Evolutionary conservation across 2,329 filamentous ascomycete genomes (phyloP), one percentile per base, ranked within the genome.

Genomic region (Hyphodiscus sp.): DNA sequence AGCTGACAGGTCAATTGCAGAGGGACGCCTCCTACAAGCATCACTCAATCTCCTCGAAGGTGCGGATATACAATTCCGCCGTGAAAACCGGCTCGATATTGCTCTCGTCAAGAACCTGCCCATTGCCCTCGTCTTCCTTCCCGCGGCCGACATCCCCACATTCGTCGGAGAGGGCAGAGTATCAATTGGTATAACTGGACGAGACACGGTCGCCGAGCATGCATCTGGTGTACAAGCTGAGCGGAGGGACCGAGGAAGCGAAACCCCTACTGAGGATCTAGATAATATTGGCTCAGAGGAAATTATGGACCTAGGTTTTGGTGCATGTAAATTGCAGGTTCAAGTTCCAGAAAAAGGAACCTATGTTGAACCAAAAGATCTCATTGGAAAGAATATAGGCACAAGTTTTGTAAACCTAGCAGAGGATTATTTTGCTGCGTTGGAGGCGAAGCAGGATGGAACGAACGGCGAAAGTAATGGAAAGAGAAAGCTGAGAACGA

Each of bases 21-120:
- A 99, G 86, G 94, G 94, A 60, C 89, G 94, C 53, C 84, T 99
- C 52, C 88, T 96, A 73, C 82, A 90, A 73, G 83, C 89, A 54
- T 84, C 89, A 51, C 82, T 99, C 49, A 91, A 97, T 70, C 85
- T 99, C 49, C 87, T 99, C 51, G 81, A 91, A 67, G 94, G 94
- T 61, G 90, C 88, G 65, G 94, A 99, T 71, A 92, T 99, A 65
- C 91, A 99, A 71, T 99, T 99, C 76, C 86, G 89, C 70, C 86
- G 94, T 68, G 91, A 96, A 76, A 91, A 87, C 70, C 87, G 94
- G 55, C 88, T 97, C 65, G 94, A 99, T 71, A 96, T 99, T 68
- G 94, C 94, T 16, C 85, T 99, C 23, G 94, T 97, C 68, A 95
- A 96, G 78, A 99, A 99, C 74, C 83, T 94, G 26, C 89, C 89